Conservation (phyloP, 768 basidiomycete genomes). For the Strobilomyces confusus region DNA sequence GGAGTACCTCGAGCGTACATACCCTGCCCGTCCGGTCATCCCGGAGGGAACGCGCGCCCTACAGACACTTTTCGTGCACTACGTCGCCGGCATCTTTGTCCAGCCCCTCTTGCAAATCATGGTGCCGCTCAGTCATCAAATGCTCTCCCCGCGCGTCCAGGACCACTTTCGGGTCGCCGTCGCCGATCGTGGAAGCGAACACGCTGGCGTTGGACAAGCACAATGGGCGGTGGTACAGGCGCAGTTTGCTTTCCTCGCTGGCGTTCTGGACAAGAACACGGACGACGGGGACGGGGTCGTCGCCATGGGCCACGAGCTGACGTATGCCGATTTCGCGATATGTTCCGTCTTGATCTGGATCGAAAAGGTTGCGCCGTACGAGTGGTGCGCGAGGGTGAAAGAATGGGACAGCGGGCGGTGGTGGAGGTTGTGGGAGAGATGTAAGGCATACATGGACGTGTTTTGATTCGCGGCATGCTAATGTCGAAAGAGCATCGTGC, state of each 20-base stretch:
- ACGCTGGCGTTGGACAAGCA: slow-evolving; percentile 23
- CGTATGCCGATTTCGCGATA: slow-evolving; percentile 71
- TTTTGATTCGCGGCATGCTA: slow-evolving; percentile 31
- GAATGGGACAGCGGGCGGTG: slow-evolving; percentile 71
- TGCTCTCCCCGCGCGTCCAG: slow-evolving; percentile 53
- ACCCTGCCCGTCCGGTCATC: slow-evolving; percentile 66
- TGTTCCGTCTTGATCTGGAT: slow-evolving; percentile 74
- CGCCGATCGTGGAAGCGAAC: neutral
- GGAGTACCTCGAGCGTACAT: slow-evolving; percentile 66
- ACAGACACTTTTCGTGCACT: slow-evolving; percentile 67
- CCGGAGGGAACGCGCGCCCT: slow-evolving; percentile 68
- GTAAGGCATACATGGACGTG: slow-evolving; percentile 66
- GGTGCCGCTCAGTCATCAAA: slow-evolving; percentile 63
- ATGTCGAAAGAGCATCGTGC: neutral
- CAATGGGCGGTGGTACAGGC: slow-evolving; percentile 62
- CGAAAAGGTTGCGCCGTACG: slow-evolving; percentile 65
- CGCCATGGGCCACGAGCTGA: slow-evolving; percentile 60
- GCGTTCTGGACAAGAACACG: slow-evolving; percentile 63
- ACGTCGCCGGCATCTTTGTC: slow-evolving; percentile 60
- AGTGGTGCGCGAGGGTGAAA: slow-evolving; percentile 66
- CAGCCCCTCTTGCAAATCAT: slow-evolving; percentile 68
- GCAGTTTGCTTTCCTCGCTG: slow-evolving; percentile 62
- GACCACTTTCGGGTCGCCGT: slow-evolving; percentile 39
- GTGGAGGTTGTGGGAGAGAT: slow-evolving; percentile 58
- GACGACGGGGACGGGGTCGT: slow-evolving; percentile 61